Evolutionary conservation across 2,329 filamentous ascomycete genomes (phyloP).

Genomic region (Alternaria ventricosa): DNA sequence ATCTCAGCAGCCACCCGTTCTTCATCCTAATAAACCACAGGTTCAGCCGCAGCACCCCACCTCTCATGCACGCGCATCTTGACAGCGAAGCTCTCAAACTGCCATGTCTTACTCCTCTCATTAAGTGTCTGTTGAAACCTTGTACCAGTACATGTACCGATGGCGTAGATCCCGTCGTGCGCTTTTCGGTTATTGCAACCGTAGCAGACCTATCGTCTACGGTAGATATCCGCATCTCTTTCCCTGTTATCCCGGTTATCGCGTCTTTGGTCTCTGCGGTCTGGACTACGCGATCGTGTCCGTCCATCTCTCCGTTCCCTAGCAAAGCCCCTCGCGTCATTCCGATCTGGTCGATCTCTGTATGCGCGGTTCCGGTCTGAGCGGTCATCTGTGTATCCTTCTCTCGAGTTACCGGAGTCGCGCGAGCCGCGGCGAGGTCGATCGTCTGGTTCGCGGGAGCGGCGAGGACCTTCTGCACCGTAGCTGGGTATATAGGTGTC

Average conservation of each 20-base stretch:
- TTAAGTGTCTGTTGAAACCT: not conserved
- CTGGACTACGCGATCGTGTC: conserved; percentile 46
- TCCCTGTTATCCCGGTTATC: conserved; percentile 27
- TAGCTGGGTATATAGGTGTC: conserved; percentile 58
- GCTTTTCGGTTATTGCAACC: not conserved
- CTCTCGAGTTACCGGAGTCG: conserved; percentile 46
- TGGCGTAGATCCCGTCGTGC: not conserved
- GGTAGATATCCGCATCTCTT: conserved; percentile 40
- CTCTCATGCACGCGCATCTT: not conserved
- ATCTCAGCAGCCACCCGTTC: not conserved
- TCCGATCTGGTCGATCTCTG: conserved; percentile 31
- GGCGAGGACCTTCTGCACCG: conserved; percentile 33
- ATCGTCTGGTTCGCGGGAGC: conserved; percentile 46
- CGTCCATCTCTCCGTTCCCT: conserved; percentile 39
- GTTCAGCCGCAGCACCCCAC: not conserved
- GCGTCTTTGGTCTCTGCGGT: conserved; percentile 35
- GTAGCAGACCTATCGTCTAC: conserved; percentile 21
- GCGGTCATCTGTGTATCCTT: conserved; percentile 36
- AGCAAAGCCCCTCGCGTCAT: conserved; percentile 32
- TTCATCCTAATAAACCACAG: not conserved
- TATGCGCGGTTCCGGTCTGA: conserved; percentile 37
- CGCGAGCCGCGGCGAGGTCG: conserved; percentile 40
- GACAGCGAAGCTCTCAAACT: not conserved
- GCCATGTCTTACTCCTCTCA: not conserved
- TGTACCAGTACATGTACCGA: not conserved